Evolutionary conservation across 2,329 filamentous ascomycete species (phyloP), one percentile per base, ranked within the genome.

Genomic region (Endothia cerciana): DNA sequence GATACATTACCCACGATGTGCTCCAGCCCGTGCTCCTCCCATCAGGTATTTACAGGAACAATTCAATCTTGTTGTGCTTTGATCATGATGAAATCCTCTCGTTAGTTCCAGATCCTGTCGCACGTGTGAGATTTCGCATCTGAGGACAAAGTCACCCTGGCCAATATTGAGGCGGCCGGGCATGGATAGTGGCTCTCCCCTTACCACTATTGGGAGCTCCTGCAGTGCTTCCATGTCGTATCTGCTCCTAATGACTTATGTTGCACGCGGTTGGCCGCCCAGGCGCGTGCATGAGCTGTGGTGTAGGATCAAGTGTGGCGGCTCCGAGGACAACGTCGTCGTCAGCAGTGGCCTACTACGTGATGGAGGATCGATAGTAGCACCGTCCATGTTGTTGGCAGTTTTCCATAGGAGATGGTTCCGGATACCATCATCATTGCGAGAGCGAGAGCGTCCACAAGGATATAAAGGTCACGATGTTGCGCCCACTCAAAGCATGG

Each of bases 391-490:
- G 51, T 13, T 51, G 28, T 55, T 13, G 17, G 19, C 30, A 36
- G 28, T 33, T 15, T 53, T 33, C 19, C 7, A 2, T n/a, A 36
- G 0, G 17, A 36, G 7, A 36, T 36, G 30, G 28, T n/a, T 33
- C 8, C 17, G 51, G 30, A 19, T 5, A 22, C 10, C 19, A 7
- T 22, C 30, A 33, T 10, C 7, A 22, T 7, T 36, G 28, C 30
- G 17, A 55, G n/a, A n/a, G 15, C 3, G 8, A 33, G 30, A 36
- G 30, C 11, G 28, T 28, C 28, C 51, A 30, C 10, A 7, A 33
- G 19, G 51, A 55, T 55, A 55, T 36, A 55, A 55, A 36, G 30
- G 30, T 33, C 17, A 19, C 13, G 28, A 55, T 55, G 51, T 51
- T 22, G 13, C 13, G 22, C 22, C 25, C 15, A 28, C 47, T 28